phyloP scores from a whole-genome alignment of 208 protist genomes.

The Leptomonas pyrrhocoris region DNA sequence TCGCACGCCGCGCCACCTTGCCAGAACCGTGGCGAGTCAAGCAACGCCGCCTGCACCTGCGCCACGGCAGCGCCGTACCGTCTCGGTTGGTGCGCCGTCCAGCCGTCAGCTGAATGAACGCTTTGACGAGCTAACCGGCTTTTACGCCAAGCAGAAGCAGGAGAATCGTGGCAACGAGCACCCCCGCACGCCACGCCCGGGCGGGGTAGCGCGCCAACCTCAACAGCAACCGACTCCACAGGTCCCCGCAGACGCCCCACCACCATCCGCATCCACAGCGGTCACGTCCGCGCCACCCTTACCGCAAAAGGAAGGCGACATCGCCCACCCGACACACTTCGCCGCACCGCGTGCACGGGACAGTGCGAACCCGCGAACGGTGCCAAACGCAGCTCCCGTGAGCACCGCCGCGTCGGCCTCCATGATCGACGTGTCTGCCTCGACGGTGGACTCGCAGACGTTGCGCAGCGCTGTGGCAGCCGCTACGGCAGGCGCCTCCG shows the following conservation, averaged over 20 bases:
- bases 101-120: constrained; percentile 61
- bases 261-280: neutral
- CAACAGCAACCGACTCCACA: neutral
- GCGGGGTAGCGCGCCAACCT: neutral
- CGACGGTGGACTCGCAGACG: constrained; percentile 41
- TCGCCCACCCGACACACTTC: neutral
- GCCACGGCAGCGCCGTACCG: constrained; percentile 41
- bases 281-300: neutral
- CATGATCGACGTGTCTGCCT: constrained; percentile 62
- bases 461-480: constrained; percentile 13
- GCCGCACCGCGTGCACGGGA: neutral
- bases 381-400: neutral
- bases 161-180: constrained; percentile 20
- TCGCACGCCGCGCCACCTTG: constrained; percentile 14
- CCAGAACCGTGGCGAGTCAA: neutral
- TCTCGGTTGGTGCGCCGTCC: constrained; percentile 56
- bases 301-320: neutral
- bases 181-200: constrained; percentile 21
- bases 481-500: neutral
- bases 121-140: constrained; percentile 67
- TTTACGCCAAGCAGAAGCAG: constrained; percentile 53
- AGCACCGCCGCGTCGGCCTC: constrained; percentile 16
- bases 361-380: neutral
- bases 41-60: constrained; percentile 7
- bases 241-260: neutral